Conservation (phyloP, 805 yeast species). For the Grigorovia transvaalensis region DNA sequence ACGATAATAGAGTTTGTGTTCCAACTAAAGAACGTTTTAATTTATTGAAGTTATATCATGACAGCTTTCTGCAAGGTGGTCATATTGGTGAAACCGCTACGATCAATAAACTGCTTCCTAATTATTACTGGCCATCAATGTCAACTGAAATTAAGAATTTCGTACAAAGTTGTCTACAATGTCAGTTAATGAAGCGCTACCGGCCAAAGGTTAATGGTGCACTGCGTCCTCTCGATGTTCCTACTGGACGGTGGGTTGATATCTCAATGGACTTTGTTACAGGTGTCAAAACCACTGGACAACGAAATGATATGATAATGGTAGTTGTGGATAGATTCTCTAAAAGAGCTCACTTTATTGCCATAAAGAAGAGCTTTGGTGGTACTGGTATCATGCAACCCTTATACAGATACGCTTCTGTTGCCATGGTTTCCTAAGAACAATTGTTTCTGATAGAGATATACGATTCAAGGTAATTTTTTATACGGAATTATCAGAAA, state of each 20-base stretch:
- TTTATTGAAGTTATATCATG: constrained; percentile 1
- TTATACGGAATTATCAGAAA: too few species aligned
- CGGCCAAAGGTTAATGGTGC: constrained; percentile 4
- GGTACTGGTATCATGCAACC: constrained; percentile 8
- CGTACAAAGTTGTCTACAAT: constrained; percentile 5
- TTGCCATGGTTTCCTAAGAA: constrained; percentile 10
- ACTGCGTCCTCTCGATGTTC: constrained; percentile 6
- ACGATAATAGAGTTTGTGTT: background rate
- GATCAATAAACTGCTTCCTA: constrained; percentile 1
- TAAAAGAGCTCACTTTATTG: constrained; percentile 11
- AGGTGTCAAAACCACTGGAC: constrained; percentile 7
- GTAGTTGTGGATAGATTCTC: constrained; percentile 12
- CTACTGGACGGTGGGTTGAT: constrained; percentile 11
- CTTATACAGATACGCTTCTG: constrained; percentile 6
- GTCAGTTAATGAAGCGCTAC: constrained; percentile 5
- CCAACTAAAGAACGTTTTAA: background rate
- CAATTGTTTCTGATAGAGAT: constrained; percentile 5
- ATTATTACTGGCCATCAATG: constrained; percentile 5
- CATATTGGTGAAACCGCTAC: constrained; percentile 8
- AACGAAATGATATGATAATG: constrained; percentile 5
- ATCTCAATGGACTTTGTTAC: constrained; percentile 12
- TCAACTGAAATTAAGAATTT: background rate
- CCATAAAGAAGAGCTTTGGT: constrained; percentile 3
- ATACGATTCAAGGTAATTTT: background rate
- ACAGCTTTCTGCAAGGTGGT: constrained; percentile 5